phyloP scores from a whole-genome alignment of 768 basidiomycete species.

The Amanita pseudoporphyria region DNA sequence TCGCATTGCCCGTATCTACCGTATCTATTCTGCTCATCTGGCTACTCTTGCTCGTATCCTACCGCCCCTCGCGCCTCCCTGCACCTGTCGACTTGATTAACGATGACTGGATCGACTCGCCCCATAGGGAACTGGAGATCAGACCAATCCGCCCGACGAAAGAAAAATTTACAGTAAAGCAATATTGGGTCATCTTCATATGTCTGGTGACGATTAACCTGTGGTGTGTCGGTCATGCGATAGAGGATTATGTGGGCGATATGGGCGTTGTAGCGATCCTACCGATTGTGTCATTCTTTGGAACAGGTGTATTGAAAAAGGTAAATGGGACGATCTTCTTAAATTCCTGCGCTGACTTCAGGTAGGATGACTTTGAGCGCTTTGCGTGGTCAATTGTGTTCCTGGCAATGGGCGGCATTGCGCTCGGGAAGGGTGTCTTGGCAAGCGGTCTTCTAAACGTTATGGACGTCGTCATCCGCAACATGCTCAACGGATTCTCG shows the following conservation, averaged over 20 bases:
- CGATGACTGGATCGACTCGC: constrained; percentile 5
- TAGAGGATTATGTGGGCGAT: constrained; percentile 76
- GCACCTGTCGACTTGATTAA: constrained; percentile 71
- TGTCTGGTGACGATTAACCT: constrained; percentile 77
- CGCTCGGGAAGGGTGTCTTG: constrained; percentile 87
- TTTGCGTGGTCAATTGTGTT: constrained; percentile 94
- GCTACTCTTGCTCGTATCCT: constrained; percentile 77
- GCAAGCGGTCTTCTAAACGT: constrained; percentile 81
- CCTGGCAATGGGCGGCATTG: constrained; percentile 96
- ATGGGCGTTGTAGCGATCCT: constrained; percentile 97
- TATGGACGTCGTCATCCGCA: constrained; percentile 55
- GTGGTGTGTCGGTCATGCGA: constrained; percentile 81
- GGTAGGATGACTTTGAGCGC: constrained; percentile 88
- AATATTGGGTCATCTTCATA: constrained; percentile 84
- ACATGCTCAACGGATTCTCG: constrained; percentile 48
- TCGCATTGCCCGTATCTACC: constrained; percentile 84
- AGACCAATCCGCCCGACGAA: constrained; percentile 74
- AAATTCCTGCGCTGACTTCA: background rate
- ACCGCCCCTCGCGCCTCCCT: constrained; percentile 62
- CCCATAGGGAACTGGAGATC: constrained; percentile 30
- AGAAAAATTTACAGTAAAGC: constrained; percentile 74
- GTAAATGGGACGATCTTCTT: constrained; percentile 24
- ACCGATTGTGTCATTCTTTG: constrained; percentile 90
- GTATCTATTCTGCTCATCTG: constrained; percentile 87
- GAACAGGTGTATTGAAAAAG: constrained; percentile 89